A percentile compares a stretch with the other conserved stretches of the same genome.
Conservation (phyloP, 176 grass and related monocot species). For the Triticum aestivum region IWGSC_CS_RefSeq_v2.1 NC_057802.1:561569142-561569641, state of each 20-base stretch:
- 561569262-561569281: neutral
- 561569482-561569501: neutral
- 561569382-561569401: neutral
- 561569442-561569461: neutral
- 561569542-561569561: neutral
- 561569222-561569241: neutral
- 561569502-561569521: neutral
- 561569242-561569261: neutral
- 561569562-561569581: neutral
- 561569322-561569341: neutral
- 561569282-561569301: neutral
- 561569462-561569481: neutral
- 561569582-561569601: neutral
- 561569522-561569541: neutral
- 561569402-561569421: neutral
- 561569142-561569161: neutral
- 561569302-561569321: neutral
- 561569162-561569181: neutral
- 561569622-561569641: neutral
- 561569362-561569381: neutral
- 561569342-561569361: neutral
- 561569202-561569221: neutral
- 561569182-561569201: neutral
- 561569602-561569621: too few relatives aligned
- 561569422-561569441: neutral